A percentile compares a stretch with the other conserved stretches of the same genome.
These are phyloP conservation scores for Leishmania mexicana DNA, from an alignment of 208 protist species.

Conservation along the genomic window DNA sequence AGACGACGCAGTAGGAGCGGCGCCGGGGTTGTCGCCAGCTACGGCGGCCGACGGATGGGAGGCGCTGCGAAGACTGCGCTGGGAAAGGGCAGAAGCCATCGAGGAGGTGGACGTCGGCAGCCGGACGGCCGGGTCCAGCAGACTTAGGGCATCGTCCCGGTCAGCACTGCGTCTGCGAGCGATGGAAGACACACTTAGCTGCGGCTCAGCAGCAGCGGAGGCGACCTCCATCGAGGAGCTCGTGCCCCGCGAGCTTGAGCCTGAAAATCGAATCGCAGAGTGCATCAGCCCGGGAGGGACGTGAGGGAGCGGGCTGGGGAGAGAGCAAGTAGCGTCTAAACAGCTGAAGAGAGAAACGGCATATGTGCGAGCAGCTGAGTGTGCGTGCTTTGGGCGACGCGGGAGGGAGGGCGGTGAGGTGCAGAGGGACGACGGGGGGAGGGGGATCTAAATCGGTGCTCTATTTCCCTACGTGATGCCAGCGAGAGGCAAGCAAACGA, in stretches of 20 bases:
- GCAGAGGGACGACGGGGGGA: neutral
- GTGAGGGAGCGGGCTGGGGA: neutral
- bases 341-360: neutral
- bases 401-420: neutral
- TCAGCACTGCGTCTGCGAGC: neutral
- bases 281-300: neutral
- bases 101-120: neutral
- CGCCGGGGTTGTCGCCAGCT: neutral
- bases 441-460: neutral
- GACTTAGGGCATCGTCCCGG: neutral
- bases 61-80: neutral
- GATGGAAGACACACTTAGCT: constrained; percentile 2
- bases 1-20: neutral
- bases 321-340: neutral
- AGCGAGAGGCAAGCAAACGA: neutral
- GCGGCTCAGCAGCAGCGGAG: constrained; percentile 1
- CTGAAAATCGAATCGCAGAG: constrained; percentile 27
- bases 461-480: no score
- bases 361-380: neutral
- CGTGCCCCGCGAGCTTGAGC: constrained; percentile 12
- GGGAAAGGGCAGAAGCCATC: constrained; percentile 1
- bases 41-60: neutral
- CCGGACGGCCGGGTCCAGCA: neutral
- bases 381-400: neutral
- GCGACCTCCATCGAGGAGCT: neutral